Percentiles rank a stretch among this genome's conserved stretches.
Evolutionary conservation across 164 flowering plant genomes (phyloP).

Genomic region (Liquidambar formosana): DNA sequence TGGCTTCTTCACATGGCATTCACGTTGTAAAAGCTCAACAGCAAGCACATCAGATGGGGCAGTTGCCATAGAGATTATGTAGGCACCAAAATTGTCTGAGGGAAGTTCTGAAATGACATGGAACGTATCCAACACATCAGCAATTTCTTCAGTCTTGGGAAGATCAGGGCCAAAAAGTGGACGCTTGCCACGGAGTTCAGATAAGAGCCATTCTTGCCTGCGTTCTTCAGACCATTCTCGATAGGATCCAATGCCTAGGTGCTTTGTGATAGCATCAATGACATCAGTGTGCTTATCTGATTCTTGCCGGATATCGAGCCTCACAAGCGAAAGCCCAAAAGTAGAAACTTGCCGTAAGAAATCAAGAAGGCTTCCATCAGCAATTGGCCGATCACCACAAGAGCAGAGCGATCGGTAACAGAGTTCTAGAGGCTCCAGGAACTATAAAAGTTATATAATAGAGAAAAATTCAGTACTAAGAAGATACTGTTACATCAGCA

Average conservation of each 20-base stretch:
- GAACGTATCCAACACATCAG: constrained; percentile 58
- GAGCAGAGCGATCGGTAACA: constrained; percentile 85
- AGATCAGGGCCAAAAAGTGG: constrained; percentile 64
- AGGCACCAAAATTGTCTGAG: constrained; percentile 61
- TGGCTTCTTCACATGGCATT: constrained; percentile 46
- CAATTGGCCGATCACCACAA: constrained; percentile 87
- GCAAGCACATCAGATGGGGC: constrained; percentile 67
- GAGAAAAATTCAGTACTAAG: background rate
- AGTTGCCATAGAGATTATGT: constrained; percentile 91
- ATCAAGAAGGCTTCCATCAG: constrained; percentile 97
- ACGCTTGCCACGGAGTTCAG: constrained; percentile 55
- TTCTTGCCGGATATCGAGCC: constrained; percentile 94
- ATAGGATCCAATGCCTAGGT: constrained; percentile 66
- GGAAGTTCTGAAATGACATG: constrained; percentile 58
- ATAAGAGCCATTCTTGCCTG: constrained; percentile 64
- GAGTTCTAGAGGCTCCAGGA: constrained; percentile 91
- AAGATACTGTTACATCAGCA: background rate
- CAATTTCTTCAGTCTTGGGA: constrained; percentile 60
- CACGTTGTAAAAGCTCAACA: constrained; percentile 65
- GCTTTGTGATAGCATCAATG: constrained; percentile 80
- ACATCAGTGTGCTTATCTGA: constrained; percentile 97
- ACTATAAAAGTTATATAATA: constrained; percentile 22
- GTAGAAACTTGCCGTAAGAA: constrained; percentile 93
- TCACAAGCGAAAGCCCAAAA: constrained; percentile 87
- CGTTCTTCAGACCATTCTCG: constrained; percentile 49